Conservation (phyloP, 805 yeast species). For the Brettanomyces nanus region DNA sequence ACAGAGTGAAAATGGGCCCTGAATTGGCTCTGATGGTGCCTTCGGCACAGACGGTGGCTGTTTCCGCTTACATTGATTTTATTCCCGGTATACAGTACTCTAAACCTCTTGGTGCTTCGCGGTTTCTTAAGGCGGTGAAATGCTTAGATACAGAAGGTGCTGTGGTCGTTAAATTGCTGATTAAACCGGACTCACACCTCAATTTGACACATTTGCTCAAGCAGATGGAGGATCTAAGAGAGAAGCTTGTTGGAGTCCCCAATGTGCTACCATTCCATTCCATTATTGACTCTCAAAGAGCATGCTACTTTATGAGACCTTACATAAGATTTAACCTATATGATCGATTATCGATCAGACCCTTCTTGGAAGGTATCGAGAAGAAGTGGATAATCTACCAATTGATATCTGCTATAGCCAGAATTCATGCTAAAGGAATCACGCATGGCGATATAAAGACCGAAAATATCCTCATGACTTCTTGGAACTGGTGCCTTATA, state of each 20-base stretch:
- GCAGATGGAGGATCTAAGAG: slow-evolving; percentile 27
- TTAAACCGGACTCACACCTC: slow-evolving; percentile 50
- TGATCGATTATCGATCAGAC: slow-evolving; percentile 80
- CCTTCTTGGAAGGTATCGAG: slow-evolving; percentile 75
- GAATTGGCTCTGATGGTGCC: slow-evolving; percentile 82
- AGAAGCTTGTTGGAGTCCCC: slow-evolving; percentile 38
- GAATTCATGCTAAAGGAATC: slow-evolving; percentile 54
- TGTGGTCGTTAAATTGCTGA: slow-evolving; percentile 70
- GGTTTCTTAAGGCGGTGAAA: slow-evolving; percentile 79
- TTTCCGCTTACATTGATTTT: slow-evolving; percentile 82
- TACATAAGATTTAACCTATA: slow-evolving; percentile 72
- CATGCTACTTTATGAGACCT: slow-evolving; percentile 85
- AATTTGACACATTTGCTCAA: slow-evolving; percentile 27
- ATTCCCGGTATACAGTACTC: slow-evolving; percentile 68
- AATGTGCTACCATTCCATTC: slow-evolving; percentile 66
- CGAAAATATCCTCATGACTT: slow-evolving; percentile 78
- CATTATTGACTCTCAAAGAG: slow-evolving; percentile 81
- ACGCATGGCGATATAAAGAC: slow-evolving; percentile 89
- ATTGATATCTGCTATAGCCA: slow-evolving; percentile 51
- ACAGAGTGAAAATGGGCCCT: slow-evolving; percentile 89
- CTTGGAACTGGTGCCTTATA: slow-evolving; percentile 81
- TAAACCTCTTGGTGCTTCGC: slow-evolving; percentile 66
- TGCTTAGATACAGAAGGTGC: slow-evolving; percentile 70
- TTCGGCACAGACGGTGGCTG: slow-evolving; percentile 84
- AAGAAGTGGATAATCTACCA: slow-evolving; percentile 82